Evolutionary conservation across 352 stramenopile species (phyloP), one percentile per base, ranked within the genome.

Genomic region (Phytophthora kernoviae): DNA sequence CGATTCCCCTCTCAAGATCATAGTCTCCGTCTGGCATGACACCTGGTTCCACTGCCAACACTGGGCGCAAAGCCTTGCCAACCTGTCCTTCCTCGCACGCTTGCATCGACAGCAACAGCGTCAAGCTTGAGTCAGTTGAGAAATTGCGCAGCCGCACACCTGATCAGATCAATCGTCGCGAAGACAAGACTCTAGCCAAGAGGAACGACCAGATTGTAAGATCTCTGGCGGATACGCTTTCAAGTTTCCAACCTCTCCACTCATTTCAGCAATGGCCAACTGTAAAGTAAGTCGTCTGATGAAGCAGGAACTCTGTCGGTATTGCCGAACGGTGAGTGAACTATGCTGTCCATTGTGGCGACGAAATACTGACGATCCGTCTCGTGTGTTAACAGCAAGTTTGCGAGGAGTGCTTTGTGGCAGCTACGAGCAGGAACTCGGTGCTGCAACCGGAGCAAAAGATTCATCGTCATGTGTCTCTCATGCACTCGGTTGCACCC

Each of bases 221-320:
- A 30, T 30, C 24, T 30, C 5, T n/a, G 56, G 15, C 14, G 14
- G 47, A 42, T 61, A 49, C 24, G n/a, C n/a, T n/a, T n/a, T n/a
- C n/a, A n/a, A n/a, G n/a, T n/a, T n/a, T n/a, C n/a, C n/a, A n/a
- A n/a, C n/a, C n/a, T 3, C 53, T n/a, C 8, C 18, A 21, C 6
- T 17, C 32, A 36, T 30, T 37, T n/a, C 18, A 33, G 4, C 33
- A 30, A 61, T 73, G 65, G 65, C 67, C 20, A 73, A 70, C 24
- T 74, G 54, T 41, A 62, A 62, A 61, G 60, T 54, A 10, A 14
- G 61, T 32, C 26, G 41, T 2, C 17, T 26, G 9, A 30, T 46
- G 48, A 63, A 54, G 11, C 48, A 70, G 22, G 65, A 66, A 34
- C 54, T 70, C 43, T 70, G 65, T 60, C 56, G 54, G 36, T 70